phyloP scores from a whole-genome alignment of 495 filamentous ascomycete genomes.

The Talaromyces borbonicus region DNA sequence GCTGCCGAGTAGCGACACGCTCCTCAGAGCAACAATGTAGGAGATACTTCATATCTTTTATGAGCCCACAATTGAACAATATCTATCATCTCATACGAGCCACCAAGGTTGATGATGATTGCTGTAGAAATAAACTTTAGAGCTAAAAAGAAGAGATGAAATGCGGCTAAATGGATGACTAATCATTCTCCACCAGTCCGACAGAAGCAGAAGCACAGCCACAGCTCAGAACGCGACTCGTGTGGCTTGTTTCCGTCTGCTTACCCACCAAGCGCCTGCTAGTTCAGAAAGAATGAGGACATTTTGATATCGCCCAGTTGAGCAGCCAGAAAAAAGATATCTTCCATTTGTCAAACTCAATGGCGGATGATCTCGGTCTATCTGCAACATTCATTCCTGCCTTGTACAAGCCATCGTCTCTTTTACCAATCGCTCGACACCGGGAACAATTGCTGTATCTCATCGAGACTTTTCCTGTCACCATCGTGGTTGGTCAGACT shows the following conservation, averaged over 20 bases:
- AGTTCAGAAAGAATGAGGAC: background rate
- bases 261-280: no score
- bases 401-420: constrained; percentile 64
- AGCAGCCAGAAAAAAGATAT: background rate
- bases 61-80: no score
- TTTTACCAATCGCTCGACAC: constrained; percentile 72
- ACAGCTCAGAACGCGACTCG: background rate
- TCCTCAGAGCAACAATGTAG: no score
- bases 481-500: constrained; percentile 83
- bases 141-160: no score
- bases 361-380: constrained; percentile 45
- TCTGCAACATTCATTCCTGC: constrained; percentile 60
- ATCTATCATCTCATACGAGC: no score
- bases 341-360: constrained; percentile 9
- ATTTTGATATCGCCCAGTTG: background rate
- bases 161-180: no score
- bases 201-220: no score
- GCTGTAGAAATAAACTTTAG: no score
- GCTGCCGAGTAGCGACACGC: no score
- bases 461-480: constrained; percentile 67
- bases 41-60: no score
- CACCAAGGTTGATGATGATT: no score
- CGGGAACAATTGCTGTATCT: constrained; percentile 64
- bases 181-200: no score
- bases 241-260: background rate